These are phyloP conservation scores for Voacanga thouarsii DNA, from an alignment of 257 asterid genomes.

Conservation along the genomic window DNA sequence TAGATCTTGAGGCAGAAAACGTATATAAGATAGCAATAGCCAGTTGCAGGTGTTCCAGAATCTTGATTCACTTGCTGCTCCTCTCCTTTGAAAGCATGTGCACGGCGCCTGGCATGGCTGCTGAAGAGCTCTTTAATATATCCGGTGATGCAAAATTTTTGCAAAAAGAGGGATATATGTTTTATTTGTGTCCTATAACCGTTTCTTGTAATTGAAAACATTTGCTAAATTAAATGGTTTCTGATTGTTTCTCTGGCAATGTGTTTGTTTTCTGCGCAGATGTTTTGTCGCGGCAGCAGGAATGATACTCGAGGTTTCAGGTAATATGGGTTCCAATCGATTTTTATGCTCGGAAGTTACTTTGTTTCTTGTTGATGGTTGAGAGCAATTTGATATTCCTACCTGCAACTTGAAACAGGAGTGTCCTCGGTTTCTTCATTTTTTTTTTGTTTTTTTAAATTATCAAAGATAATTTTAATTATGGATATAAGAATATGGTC, in stretches of 20 bases:
- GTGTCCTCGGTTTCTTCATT: not conserved
- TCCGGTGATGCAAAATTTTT: not conserved
- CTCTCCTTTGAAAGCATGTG: not conserved
- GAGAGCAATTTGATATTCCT: not conserved
- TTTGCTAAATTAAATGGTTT: slow-evolving; percentile 3
- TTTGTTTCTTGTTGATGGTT: not conserved
- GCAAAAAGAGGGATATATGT: not conserved
- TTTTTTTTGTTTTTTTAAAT: no score
- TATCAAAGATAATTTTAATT: no score
- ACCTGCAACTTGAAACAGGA: not conserved
- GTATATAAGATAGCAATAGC: not conserved
- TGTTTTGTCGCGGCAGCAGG: slow-evolving; percentile 96
- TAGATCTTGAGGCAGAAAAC: not conserved
- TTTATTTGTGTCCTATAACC: slow-evolving; percentile 1
- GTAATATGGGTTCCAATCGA: slow-evolving; percentile 32
- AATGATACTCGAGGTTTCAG: slow-evolving; percentile 91
- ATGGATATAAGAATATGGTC: not conserved
- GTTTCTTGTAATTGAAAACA: not conserved
- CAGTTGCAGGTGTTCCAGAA: not conserved
- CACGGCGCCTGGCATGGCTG: not conserved
- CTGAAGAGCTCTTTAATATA: not conserved
- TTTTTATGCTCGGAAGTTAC: not conserved
- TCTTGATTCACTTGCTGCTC: not conserved
- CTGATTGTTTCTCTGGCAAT: slow-evolving; percentile 23
- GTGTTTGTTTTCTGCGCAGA: slow-evolving; percentile 37